A percentile compares a stretch with the other conserved stretches of the same genome.
Conservation (phyloP, 2,329 filamentous ascomycete genomes). For the Alternaria ventricosa region DNA sequence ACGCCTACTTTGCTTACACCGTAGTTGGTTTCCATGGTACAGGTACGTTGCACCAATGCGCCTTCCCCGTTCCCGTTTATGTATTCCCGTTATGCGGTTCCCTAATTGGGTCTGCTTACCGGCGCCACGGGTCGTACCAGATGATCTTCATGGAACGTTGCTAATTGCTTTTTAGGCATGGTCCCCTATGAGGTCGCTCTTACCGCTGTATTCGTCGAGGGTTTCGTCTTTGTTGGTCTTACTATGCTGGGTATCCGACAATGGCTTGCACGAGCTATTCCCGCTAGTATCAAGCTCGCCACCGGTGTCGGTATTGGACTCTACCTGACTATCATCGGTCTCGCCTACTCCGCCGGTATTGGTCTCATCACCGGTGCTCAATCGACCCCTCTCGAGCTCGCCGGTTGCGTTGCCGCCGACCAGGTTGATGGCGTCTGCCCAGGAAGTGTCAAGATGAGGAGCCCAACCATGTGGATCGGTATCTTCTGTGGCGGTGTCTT, state of each 20-base stretch:
- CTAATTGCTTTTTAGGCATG: conserved; percentile 45
- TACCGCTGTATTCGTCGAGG: conserved; percentile 88
- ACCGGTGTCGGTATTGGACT: conserved; percentile 86
- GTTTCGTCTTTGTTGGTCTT: conserved; percentile 81
- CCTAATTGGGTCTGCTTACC: background rate
- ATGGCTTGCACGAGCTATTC: conserved; percentile 72
- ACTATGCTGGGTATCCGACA: conserved; percentile 76
- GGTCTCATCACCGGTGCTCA: conserved; percentile 74
- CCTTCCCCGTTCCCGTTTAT: conserved; percentile 22
- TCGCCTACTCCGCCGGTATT: conserved; percentile 83
- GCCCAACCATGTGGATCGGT: conserved; percentile 83
- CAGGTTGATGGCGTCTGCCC: conserved; percentile 63
- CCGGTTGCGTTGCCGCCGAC: conserved; percentile 69
- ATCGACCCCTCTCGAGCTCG: conserved; percentile 74
- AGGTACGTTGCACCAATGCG: conserved; percentile 52
- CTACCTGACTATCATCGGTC: conserved; percentile 77
- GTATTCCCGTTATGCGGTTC: conserved; percentile 15
- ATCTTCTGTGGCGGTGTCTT: conserved; percentile 86
- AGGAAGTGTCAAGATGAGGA: conserved; percentile 75
- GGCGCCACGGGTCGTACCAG: conserved; percentile 1
- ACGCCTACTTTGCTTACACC: conserved; percentile 85
- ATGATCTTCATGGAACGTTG: conserved; percentile 6
- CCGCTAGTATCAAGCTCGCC: conserved; percentile 83
- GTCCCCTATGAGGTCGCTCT: conserved; percentile 79
- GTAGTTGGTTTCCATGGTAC: conserved; percentile 79